These are phyloP conservation scores for Allantophomopsis cytisporea DNA, from an alignment of 2,329 filamentous ascomycete genomes.

Conservation along the genomic window DNA sequence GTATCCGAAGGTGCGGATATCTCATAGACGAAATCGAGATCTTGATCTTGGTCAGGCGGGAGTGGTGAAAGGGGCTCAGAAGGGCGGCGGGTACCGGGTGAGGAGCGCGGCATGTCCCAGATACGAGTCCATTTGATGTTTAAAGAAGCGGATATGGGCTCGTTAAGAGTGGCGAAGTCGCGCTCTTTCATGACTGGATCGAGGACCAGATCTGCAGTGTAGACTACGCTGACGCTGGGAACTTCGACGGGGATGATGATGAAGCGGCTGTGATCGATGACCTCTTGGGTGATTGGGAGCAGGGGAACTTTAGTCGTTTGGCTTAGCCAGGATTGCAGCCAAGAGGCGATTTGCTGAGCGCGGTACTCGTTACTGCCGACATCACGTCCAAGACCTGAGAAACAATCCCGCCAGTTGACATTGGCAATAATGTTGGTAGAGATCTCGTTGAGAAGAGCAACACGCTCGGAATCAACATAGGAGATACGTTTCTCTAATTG, in stretches of 20 bases:
- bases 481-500: constrained; percentile 30
- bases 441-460: constrained; percentile 36
- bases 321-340: constrained; percentile 13
- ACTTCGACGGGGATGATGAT: constrained; percentile 87
- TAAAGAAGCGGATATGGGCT: constrained; percentile 50
- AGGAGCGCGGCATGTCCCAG: constrained; percentile 36
- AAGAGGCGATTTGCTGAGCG: constrained; percentile 8
- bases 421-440: constrained; percentile 31
- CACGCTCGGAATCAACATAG: constrained; percentile 39
- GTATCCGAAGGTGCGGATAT: constrained; percentile 58
- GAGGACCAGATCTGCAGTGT: constrained; percentile 59
- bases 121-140: constrained; percentile 46
- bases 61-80: neutral
- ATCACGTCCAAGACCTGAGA: constrained; percentile 31
- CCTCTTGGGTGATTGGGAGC: constrained; percentile 9
- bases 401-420: constrained; percentile 32
- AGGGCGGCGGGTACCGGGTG: constrained; percentile 10
- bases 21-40: constrained; percentile 73
- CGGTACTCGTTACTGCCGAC: constrained; percentile 6
- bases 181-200: constrained; percentile 18
- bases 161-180: constrained; percentile 40
- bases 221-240: constrained; percentile 68
- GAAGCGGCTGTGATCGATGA: constrained; percentile 33
- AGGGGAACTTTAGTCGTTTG: constrained; percentile 10
- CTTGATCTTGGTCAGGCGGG: constrained; percentile 11